Percentiles rank a stretch among this genome's conserved stretches.
Conservation (phyloP, 164 flowering plant genomes). For the Nelumbo lutea region DNA sequence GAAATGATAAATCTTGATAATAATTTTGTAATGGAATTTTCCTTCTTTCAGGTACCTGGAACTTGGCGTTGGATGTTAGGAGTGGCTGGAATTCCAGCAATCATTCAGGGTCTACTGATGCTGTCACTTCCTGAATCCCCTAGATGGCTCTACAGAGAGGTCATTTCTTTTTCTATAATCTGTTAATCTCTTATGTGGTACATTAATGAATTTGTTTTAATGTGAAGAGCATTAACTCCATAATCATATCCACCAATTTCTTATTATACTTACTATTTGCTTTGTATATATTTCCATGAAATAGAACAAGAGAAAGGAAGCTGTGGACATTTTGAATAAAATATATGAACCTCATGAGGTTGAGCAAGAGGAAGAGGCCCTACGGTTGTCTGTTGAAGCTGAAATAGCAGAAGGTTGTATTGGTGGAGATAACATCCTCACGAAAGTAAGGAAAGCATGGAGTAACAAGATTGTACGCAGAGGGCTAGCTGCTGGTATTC, state of each 20-base stretch:
- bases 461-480: neutral
- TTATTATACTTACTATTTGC: no score
- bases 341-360: neutral
- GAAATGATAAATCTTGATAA: no score
- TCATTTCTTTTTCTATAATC: neutral
- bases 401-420: neutral
- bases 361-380: neutral
- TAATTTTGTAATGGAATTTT: no score
- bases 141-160: slow-evolving; percentile 1
- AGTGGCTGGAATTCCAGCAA: neutral
- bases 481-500: neutral
- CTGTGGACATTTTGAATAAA: neutral
- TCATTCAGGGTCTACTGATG: slow-evolving; percentile 1
- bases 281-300: neutral
- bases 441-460: neutral
- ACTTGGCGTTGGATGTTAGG: slow-evolving; percentile 5
- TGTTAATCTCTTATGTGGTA: neutral
- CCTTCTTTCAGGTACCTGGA: neutral
- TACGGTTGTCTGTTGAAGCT: neutral
- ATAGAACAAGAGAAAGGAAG: neutral
- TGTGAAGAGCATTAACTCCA: no score
- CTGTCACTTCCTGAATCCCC: neutral
- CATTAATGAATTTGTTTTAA: no score
- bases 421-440: neutral
- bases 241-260: no score